Conservation (phyloP, 441 rosid species). For the Erodium texanum region DNA sequence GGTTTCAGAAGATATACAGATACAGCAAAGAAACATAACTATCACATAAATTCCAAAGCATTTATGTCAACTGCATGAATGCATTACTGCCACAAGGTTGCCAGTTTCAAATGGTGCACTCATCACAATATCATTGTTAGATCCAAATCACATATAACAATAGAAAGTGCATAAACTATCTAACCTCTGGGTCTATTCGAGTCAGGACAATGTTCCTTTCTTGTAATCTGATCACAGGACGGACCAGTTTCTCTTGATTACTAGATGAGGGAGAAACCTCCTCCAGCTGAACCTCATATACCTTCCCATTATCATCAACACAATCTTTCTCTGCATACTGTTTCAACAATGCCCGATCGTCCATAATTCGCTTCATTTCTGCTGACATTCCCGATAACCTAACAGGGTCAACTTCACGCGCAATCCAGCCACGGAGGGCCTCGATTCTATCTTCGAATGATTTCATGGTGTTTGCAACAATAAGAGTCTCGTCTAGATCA, state of each 20-base stretch:
- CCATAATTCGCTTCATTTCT: slow-evolving; percentile 61
- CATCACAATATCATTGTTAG: neutral
- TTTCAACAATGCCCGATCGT: slow-evolving; percentile 73
- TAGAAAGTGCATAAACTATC: slow-evolving; percentile 6
- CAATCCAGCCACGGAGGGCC: slow-evolving; percentile 63
- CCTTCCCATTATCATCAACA: slow-evolving; percentile 61
- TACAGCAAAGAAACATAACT: neutral
- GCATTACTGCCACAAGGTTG: too few relatives aligned
- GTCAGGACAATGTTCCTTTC: slow-evolving; percentile 71
- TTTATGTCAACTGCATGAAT: neutral
- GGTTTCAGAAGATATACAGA: too few relatives aligned
- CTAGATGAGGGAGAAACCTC: slow-evolving; percentile 61
- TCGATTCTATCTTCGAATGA: slow-evolving; percentile 89
- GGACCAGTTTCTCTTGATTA: slow-evolving; percentile 52
- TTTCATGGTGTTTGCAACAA: slow-evolving; percentile 95
- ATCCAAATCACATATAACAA: neutral
- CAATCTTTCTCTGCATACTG: slow-evolving; percentile 70
- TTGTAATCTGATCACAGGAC: slow-evolving; percentile 83
- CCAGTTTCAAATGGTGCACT: too few relatives aligned
- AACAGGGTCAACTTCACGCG: slow-evolving; percentile 60
- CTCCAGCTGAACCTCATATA: slow-evolving; percentile 65
- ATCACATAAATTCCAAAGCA: neutral
- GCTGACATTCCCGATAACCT: slow-evolving; percentile 67
- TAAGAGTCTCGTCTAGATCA: slow-evolving; percentile 91
- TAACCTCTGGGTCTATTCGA: slow-evolving; percentile 87